Evolutionary conservation across 2,329 filamentous ascomycete genomes (phyloP).

Genomic region (Sclerotinia minor): DNA sequence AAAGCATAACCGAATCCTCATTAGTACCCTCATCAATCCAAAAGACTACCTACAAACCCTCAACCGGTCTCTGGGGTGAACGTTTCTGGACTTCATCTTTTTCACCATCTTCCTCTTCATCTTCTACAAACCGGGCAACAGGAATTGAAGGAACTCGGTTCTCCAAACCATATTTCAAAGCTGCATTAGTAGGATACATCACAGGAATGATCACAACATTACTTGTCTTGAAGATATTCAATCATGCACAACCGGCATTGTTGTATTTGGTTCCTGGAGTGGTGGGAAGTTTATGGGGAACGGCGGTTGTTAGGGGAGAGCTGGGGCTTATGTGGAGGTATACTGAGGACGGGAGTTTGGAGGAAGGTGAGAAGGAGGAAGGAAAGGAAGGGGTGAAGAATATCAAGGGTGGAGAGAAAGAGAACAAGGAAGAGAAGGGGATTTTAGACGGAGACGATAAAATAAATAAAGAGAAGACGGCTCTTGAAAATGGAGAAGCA

Average conservation of each 20-base stretch:
- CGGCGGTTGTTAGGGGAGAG: conserved; percentile 70
- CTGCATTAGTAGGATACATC: conserved; percentile 74
- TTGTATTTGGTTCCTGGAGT: conserved; percentile 91
- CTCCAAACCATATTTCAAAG: conserved; percentile 81
- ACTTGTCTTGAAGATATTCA: conserved; percentile 71
- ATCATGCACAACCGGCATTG: conserved; percentile 84
- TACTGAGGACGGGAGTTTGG: conserved; percentile 67
- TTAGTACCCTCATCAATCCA: conserved; percentile 44
- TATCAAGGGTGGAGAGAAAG: conserved; percentile 28
- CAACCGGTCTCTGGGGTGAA: conserved; percentile 78
- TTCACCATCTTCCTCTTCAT: not conserved
- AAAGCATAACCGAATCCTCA: conserved; percentile 26
- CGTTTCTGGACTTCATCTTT: conserved; percentile 66
- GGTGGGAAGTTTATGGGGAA: conserved; percentile 71
- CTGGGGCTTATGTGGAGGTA: conserved; percentile 72
- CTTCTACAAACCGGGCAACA: not conserved
- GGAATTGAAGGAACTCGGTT: conserved; percentile 52
- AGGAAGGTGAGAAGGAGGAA: conserved; percentile 38
- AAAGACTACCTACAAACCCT: conserved; percentile 51
- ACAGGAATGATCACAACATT: conserved; percentile 76
- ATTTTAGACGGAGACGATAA: not conserved
- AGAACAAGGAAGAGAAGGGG: conserved; percentile 26
- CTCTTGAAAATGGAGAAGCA: conserved; percentile 8
- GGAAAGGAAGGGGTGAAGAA: conserved; percentile 10
- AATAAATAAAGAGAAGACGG: not conserved